Percentiles rank a stretch among this genome's conserved stretches.
Conservation (phyloP, 2,329 filamentous ascomycete species). For the Pseudogymnoascus sp. region DNA sequence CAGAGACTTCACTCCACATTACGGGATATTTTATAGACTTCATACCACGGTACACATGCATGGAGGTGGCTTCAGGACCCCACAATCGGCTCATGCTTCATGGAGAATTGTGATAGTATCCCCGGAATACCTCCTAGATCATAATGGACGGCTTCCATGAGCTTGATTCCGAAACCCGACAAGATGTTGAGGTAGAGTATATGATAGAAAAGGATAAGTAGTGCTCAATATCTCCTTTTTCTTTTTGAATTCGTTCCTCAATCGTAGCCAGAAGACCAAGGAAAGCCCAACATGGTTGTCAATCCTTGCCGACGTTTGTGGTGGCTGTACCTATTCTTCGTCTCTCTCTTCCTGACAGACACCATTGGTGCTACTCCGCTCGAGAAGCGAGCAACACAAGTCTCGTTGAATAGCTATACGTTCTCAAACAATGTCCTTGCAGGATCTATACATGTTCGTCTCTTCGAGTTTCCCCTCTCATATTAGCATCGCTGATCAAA, state of each 20-base stretch:
- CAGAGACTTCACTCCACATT: not conserved
- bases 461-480: not conserved
- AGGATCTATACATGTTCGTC: slow-evolving; percentile 23
- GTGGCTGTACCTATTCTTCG: not conserved
- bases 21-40: not conserved
- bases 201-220: not conserved
- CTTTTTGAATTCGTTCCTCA: not conserved
- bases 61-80: not conserved
- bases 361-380: slow-evolving; percentile 8
- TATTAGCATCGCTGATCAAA: not conserved
- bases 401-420: slow-evolving; percentile 20
- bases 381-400: slow-evolving; percentile 19
- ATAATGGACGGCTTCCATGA: not conserved
- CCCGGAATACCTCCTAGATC: not conserved
- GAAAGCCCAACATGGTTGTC: not conserved
- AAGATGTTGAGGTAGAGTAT: not conserved
- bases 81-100: not conserved
- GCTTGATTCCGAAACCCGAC: not conserved
- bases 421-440: slow-evolving; percentile 22
- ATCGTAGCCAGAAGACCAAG: not conserved
- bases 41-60: not conserved
- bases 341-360: not conserved
- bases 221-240: not conserved
- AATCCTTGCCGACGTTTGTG: not conserved
- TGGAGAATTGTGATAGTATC: not conserved